phyloP scores from a whole-genome alignment of 768 basidiomycete genomes.

The Serendipita sp. region DNA sequence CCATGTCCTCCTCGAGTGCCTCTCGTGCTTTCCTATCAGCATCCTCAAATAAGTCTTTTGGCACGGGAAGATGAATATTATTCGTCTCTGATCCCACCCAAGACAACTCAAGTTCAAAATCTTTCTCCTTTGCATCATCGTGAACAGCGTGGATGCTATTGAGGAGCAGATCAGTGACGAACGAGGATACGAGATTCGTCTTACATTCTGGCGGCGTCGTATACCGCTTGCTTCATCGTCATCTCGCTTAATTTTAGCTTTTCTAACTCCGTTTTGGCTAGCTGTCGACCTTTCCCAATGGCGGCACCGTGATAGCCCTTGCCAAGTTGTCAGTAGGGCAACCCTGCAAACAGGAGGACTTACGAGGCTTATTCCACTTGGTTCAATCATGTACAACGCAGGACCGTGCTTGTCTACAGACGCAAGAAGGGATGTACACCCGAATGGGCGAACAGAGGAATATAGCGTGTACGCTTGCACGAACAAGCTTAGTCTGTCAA shows the following conservation, averaged over 20 bases:
- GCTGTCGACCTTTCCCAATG: conserved; percentile 93
- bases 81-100: conserved; percentile 85
- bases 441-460: conserved; percentile 94
- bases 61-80: conserved; percentile 65
- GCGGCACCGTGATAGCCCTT: conserved; percentile 93
- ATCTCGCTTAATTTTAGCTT: conserved; percentile 79
- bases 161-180: neutral
- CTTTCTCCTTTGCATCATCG: conserved; percentile 95
- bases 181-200: conserved; percentile 17
- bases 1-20: conserved; percentile 45
- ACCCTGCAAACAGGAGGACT: conserved; percentile 17
- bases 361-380: conserved; percentile 83
- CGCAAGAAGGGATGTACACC: conserved; percentile 82
- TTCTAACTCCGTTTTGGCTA: conserved; percentile 96
- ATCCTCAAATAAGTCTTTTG: conserved; percentile 65
- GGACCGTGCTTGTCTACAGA: conserved; percentile 82
- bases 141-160: conserved; percentile 89
- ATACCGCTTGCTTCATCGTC: conserved; percentile 67
- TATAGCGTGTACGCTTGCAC: conserved; percentile 94
- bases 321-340: neutral
- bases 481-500: conserved; percentile 74
- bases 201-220: conserved; percentile 90
- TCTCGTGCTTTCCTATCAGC: conserved; percentile 81
- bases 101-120: conserved; percentile 94
- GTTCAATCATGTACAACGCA: conserved; percentile 77